Evolutionary conservation across 2,329 filamentous ascomycete species (phyloP).

Genomic region (Hawksworthiomyces lignivorus): DNA sequence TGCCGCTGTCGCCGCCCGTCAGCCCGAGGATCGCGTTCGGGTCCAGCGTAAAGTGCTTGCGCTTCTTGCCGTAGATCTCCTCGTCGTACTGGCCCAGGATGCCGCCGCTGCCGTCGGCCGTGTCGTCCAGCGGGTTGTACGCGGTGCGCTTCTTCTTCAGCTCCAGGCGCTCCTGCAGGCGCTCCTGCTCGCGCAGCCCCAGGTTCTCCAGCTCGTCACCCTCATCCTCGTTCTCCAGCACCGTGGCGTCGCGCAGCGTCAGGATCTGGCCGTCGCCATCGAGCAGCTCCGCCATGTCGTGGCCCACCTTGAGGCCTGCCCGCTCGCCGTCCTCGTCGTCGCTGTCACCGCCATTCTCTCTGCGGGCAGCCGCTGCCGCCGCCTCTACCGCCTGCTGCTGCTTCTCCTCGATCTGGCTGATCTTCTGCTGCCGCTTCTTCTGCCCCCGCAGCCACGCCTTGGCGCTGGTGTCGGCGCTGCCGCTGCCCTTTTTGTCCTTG

Average conservation of each 20-base stretch:
- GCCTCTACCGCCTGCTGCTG: constrained; percentile 59
- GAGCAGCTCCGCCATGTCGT: constrained; percentile 74
- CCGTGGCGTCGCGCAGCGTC: constrained; percentile 87
- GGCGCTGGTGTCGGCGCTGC: constrained; percentile 56
- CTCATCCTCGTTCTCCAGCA: constrained; percentile 75
- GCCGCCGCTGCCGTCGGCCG: constrained; percentile 53
- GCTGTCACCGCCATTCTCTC: constrained; percentile 38
- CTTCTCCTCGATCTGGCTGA: constrained; percentile 73
- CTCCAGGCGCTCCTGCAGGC: constrained; percentile 66
- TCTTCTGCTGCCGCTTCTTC: constrained; percentile 91
- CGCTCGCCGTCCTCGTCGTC: constrained; percentile 76
- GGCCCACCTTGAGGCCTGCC: constrained; percentile 83
- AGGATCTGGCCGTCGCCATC: constrained; percentile 82
- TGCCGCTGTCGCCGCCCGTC: constrained; percentile 45
- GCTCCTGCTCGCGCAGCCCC: constrained; percentile 63
- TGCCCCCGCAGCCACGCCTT: constrained; percentile 80
- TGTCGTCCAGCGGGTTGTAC: constrained; percentile 70
- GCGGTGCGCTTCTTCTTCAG: constrained; percentile 83
- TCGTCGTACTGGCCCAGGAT: constrained; percentile 92
- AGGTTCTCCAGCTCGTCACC: constrained; percentile 85
- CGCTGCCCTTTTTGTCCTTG: constrained; percentile 19
- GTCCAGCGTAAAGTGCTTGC: constrained; percentile 81
- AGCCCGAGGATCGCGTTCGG: constrained; percentile 63
- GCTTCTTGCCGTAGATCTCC: constrained; percentile 84
- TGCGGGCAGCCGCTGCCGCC: constrained; percentile 46